Conservation (phyloP, 768 basidiomycete genomes). For the Lepiota brunneoincarnata region DNA sequence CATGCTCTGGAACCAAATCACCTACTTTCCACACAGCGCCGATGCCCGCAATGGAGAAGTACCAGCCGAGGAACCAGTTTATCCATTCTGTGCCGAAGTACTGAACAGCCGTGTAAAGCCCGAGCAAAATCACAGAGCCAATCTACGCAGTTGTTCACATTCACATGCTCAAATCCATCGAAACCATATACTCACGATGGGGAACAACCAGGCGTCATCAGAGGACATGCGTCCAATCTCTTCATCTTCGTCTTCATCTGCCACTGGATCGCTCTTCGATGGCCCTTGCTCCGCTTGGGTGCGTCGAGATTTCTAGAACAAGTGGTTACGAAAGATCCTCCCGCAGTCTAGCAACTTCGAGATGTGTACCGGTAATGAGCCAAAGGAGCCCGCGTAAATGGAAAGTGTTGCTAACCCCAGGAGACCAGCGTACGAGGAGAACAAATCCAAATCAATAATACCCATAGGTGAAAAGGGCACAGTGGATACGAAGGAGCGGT, state of each 20-base stretch:
- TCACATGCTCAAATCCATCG: not conserved
- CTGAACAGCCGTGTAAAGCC: conserved; percentile 68
- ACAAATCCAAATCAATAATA: conserved; percentile 51
- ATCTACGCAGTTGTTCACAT: conserved; percentile 36
- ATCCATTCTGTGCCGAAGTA: conserved; percentile 81
- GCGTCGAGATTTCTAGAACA: conserved; percentile 20
- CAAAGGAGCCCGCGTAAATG: conserved; percentile 68
- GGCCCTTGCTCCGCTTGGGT: conserved; percentile 15
- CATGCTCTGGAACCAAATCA: conserved; percentile 11
- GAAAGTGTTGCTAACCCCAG: conserved; percentile 61
- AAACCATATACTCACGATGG: conserved; percentile 49
- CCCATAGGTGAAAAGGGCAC: not conserved
- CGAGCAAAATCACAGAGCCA: conserved; percentile 67
- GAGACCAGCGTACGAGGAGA: conserved; percentile 70
- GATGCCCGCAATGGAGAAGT: conserved; percentile 64
- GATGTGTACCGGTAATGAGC: conserved; percentile 60
- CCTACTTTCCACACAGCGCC: conserved; percentile 70
- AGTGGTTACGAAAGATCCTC: not conserved
- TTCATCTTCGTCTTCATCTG: conserved; percentile 60
- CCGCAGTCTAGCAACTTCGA: conserved; percentile 1
- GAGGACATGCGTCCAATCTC: conserved; percentile 59
- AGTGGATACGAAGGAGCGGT: not conserved
- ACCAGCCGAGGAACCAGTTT: conserved; percentile 76
- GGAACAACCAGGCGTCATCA: conserved; percentile 72
- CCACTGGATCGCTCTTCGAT: conserved; percentile 23